Evolutionary conservation across 1,284 basidiomycete species (phyloP), one percentile per base, ranked within the genome.

Genomic region (Malassezia nana): DNA sequence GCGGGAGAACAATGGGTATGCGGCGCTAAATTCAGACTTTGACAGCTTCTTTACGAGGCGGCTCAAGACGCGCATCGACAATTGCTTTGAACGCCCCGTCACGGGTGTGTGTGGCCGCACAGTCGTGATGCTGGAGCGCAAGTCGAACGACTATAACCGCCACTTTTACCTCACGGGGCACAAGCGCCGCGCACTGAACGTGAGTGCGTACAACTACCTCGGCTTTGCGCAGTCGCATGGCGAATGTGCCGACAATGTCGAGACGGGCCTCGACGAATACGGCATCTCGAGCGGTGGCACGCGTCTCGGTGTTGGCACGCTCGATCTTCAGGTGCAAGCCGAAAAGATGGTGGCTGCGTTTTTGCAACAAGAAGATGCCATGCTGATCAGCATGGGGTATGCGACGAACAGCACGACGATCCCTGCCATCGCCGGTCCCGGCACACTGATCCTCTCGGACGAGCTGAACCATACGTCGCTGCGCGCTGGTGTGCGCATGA

Each of bases 201-300:
- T 96, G 64, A 92, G 89, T 8, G 95, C 90, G 5, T 98, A 99
- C 80, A 99, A 99, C 78, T 99, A 99, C 74, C 87, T 99, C 65
- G 92, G 94, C 5, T 99, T 98, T 70, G 92, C 92, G 1, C 89
- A 95, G 75, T 87, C 86, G 24, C 82, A 83, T 13, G 92, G 94
- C 25, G 87, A 86, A 9, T 95, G 90, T 69, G 87, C 92, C 2
- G 91, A 96, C 69, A 87, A 86, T 0, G 90, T 90, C 15, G 88
- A 91, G 69, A 51, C 52, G 15, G 63, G 60, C n/a, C 55, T 75
- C 28, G 55, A 60, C 38, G 55, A 62, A 25, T 68, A 75, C 55
- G 90, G 91, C 35, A 77, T 94, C 30, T 82, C 84, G 12, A 79
- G 84, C 0, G 84, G 83, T 57, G 89, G 88, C 20, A 74, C 85